Evolutionary conservation across 2,329 filamentous ascomycete genomes (phyloP).

Genomic region (Aspergillus sp.): DNA sequence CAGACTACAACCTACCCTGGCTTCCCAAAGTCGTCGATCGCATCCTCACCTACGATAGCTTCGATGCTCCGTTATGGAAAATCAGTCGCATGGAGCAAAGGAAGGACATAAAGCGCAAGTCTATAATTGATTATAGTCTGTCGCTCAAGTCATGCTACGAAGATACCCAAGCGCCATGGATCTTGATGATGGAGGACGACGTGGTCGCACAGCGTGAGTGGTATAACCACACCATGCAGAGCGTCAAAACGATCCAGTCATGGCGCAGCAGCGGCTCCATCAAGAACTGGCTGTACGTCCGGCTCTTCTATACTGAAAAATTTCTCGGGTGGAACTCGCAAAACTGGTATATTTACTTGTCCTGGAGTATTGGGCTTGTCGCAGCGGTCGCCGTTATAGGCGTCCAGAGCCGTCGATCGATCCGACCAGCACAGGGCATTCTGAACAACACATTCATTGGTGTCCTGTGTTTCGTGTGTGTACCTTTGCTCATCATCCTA

Average conservation of each 20-base stretch:
- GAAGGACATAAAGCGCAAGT: conserved; percentile 37
- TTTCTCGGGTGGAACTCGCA: conserved; percentile 49
- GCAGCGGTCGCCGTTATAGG: conserved; percentile 19
- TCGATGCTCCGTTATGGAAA: conserved; percentile 18
- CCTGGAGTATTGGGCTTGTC: conserved; percentile 29
- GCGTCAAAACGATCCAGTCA: conserved; percentile 35
- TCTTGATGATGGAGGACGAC: conserved; percentile 51
- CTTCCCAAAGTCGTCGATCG: conserved; percentile 40
- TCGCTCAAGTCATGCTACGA: conserved; percentile 43
- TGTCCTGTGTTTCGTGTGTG: conserved; percentile 29
- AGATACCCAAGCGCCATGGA: conserved; percentile 40
- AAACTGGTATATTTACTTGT: conserved; percentile 39
- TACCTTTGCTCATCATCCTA: conserved; percentile 32
- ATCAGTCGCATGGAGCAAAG: conserved; percentile 17
- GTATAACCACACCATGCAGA: conserved; percentile 44
- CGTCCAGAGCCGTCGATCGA: conserved; percentile 15
- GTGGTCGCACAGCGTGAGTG: conserved; percentile 48
- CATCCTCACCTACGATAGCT: conserved; percentile 41
- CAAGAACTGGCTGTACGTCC: conserved; percentile 41
- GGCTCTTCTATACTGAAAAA: conserved; percentile 50
- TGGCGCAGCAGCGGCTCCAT: conserved; percentile 13
- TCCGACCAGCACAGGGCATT: conserved; percentile 16
- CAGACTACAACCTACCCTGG: conserved; percentile 45
- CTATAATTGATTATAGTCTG: conserved; percentile 46
- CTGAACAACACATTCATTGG: conserved; percentile 26